Evolutionary conservation across 2,329 filamentous ascomycete genomes (phyloP).

Genomic region (Fusarium pseudonygamai): DNA sequence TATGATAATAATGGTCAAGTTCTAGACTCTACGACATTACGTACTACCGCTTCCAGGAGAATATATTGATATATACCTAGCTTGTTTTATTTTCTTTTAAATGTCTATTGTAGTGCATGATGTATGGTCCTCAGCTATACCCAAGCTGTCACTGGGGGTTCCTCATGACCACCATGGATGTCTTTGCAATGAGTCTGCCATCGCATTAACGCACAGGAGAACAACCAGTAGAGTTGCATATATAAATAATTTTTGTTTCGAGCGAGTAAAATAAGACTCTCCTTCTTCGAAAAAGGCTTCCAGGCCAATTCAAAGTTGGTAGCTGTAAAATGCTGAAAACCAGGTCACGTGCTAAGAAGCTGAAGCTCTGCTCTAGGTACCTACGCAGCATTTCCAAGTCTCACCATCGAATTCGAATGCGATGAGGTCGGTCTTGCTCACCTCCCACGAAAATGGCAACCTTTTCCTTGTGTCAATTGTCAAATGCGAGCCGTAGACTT

Average conservation of each 20-base stretch:
- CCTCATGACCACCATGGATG: background rate
- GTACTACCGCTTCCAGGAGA: background rate
- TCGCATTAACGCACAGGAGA: fast-evolving
- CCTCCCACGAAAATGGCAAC: background rate
- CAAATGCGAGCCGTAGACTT: background rate
- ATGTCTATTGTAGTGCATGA: background rate
- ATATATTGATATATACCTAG: background rate
- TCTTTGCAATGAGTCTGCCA: background rate
- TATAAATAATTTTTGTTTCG: background rate
- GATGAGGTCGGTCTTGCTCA: background rate
- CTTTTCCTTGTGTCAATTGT: background rate
- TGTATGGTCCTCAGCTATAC: background rate
- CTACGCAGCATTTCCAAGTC: background rate
- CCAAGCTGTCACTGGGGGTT: no score
- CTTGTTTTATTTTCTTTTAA: background rate
- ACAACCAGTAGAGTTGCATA: background rate
- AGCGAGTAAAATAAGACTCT: background rate
- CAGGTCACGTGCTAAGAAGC: background rate
- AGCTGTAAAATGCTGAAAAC: background rate
- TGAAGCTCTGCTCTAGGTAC: background rate
- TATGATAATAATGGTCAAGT: background rate
- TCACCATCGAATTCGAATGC: background rate
- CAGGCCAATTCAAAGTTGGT: background rate
- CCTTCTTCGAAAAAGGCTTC: background rate
- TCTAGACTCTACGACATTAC: background rate